A percentile compares a stretch with the other conserved stretches of the same genome.
Conservation (phyloP, 2,329 filamentous ascomycete species). For the Phyllosticta citrichinensis region DNA sequence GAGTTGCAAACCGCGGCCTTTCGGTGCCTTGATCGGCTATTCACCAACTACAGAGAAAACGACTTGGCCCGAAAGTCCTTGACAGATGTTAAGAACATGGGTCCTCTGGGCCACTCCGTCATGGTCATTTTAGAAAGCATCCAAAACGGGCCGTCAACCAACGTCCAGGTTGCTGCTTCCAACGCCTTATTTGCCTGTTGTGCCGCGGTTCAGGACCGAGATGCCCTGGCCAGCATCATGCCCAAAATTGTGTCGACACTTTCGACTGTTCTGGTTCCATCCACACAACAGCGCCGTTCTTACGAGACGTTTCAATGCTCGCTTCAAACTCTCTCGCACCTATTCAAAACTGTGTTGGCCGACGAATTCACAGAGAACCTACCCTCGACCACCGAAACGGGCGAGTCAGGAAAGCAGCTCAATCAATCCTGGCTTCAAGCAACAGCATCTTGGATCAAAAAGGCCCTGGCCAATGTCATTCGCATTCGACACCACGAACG, state of each 20-base stretch:
- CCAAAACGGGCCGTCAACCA: conserved; percentile 51
- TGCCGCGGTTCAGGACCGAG: conserved; percentile 55
- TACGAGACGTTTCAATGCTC: conserved; percentile 55
- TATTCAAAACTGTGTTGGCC: conserved; percentile 37
- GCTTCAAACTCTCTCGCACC: conserved; percentile 46
- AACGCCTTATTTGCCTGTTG: conserved; percentile 54
- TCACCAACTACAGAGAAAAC: conserved; percentile 46
- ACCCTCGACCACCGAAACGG: conserved; percentile 13
- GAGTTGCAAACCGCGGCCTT: conserved; percentile 67
- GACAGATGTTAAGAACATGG: conserved; percentile 51
- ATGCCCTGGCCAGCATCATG: conserved; percentile 74
- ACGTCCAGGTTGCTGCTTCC: conserved; percentile 63
- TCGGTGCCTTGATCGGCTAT: conserved; percentile 56
- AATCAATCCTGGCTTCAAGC: conserved; percentile 64
- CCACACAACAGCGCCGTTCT: conserved; percentile 49
- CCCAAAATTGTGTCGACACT: conserved; percentile 80
- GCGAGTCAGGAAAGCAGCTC: conserved; percentile 28
- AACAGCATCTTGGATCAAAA: conserved; percentile 69
- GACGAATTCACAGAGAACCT: conserved; percentile 31
- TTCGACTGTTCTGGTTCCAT: conserved; percentile 62
- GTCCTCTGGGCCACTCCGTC: conserved; percentile 71
- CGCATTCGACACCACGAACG: conserved; percentile 64
- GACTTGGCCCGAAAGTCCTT: conserved; percentile 42
- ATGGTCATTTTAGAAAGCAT: conserved; percentile 69
- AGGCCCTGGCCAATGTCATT: conserved; percentile 68